Percentiles rank a stretch among this genome's conserved stretches.
phyloP scores from a whole-genome alignment of 179 eudicot genomes.

The Spinacia oleracea region DNA sequence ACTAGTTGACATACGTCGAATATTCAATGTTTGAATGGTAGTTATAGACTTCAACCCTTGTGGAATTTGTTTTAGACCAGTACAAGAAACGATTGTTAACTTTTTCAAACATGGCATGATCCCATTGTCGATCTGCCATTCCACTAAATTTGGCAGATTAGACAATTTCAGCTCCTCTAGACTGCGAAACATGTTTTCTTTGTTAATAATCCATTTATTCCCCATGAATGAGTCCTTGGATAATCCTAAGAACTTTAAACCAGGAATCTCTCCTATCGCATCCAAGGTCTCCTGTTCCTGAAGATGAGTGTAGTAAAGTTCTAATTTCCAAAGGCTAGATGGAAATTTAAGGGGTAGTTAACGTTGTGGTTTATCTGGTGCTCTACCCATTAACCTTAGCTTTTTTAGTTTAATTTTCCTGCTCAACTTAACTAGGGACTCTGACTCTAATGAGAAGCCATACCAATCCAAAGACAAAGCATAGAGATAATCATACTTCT shows the following conservation, averaged over 20 bases:
- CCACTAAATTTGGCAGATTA: slow-evolving; percentile 21
- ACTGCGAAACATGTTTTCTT: slow-evolving; percentile 22
- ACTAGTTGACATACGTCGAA: slow-evolving; percentile 20
- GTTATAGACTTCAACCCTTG: slow-evolving; percentile 29
- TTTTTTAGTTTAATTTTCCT: background rate
- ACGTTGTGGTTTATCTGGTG: background rate
- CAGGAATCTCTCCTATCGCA: slow-evolving; percentile 20
- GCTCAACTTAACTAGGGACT: background rate
- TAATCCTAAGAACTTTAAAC: slow-evolving; percentile 24
- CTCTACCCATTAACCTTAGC: slow-evolving; percentile 25
- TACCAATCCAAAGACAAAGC: slow-evolving; percentile 36
- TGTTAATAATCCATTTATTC: slow-evolving; percentile 14
- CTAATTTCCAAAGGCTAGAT: slow-evolving; percentile 26
- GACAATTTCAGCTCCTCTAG: slow-evolving; percentile 28
- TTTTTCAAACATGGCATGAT: slow-evolving; percentile 28
- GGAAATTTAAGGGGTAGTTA: slow-evolving; percentile 13
- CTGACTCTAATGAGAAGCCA: slow-evolving; percentile 13
- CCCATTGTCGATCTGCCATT: slow-evolving; percentile 31
- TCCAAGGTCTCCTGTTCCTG: slow-evolving; percentile 22
- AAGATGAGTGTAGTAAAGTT: slow-evolving; percentile 29
- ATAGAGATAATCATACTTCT: background rate
- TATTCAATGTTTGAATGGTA: slow-evolving; percentile 19
- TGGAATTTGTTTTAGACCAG: slow-evolving; percentile 23
- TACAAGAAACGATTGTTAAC: slow-evolving; percentile 21
- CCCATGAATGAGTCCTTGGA: slow-evolving; percentile 18